These are phyloP conservation scores for Asterella californica DNA, from an alignment of 225 moss, liverwort and hornwort species.

Conservation along the genomic window DNA sequence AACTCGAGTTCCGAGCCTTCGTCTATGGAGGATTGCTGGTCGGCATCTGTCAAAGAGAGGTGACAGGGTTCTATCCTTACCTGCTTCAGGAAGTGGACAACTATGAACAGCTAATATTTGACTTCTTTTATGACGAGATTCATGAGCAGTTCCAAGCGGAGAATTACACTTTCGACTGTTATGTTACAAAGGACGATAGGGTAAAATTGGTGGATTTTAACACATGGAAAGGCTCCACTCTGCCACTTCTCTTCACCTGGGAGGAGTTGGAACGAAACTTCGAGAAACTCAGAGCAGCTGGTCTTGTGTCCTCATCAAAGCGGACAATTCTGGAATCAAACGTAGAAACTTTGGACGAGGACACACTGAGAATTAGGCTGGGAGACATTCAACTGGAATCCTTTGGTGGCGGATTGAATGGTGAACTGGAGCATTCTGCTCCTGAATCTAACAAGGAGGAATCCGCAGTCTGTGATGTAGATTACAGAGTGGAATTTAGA, in stretches of 20 bases:
- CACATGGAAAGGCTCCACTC: slow-evolving; percentile 76
- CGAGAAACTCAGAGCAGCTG: slow-evolving; percentile 14
- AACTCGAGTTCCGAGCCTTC: slow-evolving; percentile 91
- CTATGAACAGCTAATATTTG: slow-evolving; percentile 39
- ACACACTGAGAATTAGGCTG: not conserved
- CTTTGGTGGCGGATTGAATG: not conserved
- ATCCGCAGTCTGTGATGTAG: slow-evolving; percentile 2
- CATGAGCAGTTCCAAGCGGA: slow-evolving; percentile 53
- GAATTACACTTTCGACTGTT: slow-evolving; percentile 74
- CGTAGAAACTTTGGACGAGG: slow-evolving; percentile 1
- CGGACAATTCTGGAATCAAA: not conserved
- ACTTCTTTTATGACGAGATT: slow-evolving; percentile 60
- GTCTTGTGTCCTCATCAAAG: not conserved
- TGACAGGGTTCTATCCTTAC: slow-evolving; percentile 83
- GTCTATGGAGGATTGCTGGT: slow-evolving; percentile 47
- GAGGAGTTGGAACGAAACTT: slow-evolving; percentile 69
- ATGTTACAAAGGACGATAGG: slow-evolving; percentile 57
- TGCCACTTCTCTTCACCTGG: slow-evolving; percentile 82
- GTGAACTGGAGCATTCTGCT: not conserved
- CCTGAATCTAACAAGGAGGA: not conserved
- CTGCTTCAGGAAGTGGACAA: slow-evolving; percentile 55
- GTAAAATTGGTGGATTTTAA: slow-evolving; percentile 87
- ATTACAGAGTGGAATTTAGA: slow-evolving; percentile 52
- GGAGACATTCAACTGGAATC: not conserved
- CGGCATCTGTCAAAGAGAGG: slow-evolving; percentile 82